phyloP scores from a whole-genome alignment of 2,329 filamentous ascomycete species.

The Hansfordia pulvinata region DNA sequence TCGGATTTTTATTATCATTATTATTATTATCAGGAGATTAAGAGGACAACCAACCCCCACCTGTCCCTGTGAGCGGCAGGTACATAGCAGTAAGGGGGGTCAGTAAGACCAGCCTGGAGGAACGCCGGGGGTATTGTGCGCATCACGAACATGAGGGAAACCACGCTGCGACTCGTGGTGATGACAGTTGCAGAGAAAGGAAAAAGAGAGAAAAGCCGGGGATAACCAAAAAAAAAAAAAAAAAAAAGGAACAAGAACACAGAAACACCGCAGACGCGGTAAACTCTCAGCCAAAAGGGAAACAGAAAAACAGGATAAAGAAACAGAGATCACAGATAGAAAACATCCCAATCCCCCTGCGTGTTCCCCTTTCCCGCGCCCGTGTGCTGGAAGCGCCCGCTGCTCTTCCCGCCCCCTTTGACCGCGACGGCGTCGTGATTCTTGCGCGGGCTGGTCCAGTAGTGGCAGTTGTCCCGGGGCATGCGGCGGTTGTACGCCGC shows the following conservation, averaged over 20 bases:
- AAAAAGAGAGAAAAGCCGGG: too few species aligned
- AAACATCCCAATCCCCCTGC: slow-evolving; percentile 3
- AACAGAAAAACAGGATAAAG: slow-evolving; percentile 10
- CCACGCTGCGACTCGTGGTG: too few species aligned
- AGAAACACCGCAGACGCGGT: slow-evolving; percentile 32
- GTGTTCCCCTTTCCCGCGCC: neutral
- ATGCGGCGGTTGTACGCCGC: slow-evolving; percentile 6
- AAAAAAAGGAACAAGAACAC: neutral
- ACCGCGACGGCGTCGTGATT: slow-evolving; percentile 10
- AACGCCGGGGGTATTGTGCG: too few species aligned
- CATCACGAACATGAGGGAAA: too few species aligned
- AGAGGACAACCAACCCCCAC: too few species aligned
- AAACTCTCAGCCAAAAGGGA: slow-evolving; percentile 30
- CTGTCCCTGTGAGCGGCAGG: too few species aligned
- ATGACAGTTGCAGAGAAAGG: too few species aligned
- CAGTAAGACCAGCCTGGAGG: too few species aligned
- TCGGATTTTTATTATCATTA: too few species aligned
- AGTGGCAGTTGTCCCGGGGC: slow-evolving; percentile 5
- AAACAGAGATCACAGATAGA: slow-evolving; percentile 9
- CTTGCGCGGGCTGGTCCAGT: slow-evolving; percentile 4
- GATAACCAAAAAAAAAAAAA: slow-evolving; percentile 1
- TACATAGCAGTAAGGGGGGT: too few species aligned
- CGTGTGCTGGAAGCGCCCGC: slow-evolving; percentile 4
- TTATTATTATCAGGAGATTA: too few species aligned
- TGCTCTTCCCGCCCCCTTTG: slow-evolving; percentile 4